Evolutionary conservation across 257 asterid species (phyloP), one percentile per base, ranked within the genome.

Genomic region (Henckelia pumila): DNA sequence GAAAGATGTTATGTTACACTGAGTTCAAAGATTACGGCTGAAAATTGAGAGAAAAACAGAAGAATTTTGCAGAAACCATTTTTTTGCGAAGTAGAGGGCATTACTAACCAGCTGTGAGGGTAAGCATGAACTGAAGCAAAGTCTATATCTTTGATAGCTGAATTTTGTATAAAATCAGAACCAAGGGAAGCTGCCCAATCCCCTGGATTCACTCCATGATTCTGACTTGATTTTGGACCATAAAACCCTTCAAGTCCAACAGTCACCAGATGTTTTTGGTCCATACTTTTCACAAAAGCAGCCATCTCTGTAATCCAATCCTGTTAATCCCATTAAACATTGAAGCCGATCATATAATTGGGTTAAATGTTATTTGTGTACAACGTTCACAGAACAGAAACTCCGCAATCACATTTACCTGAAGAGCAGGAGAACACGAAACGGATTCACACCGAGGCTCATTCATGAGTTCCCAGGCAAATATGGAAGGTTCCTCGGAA

Each of bases 61-160:
- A 37, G 17, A 37, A 10, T 37, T 37, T 37, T 2, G 49, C 49
- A 37, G 17, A 37, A 37, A n/a, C n/a, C 49, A 10, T 2, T 11
- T 2, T 37, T 7, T 3, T 17, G 5, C 29, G 4, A 26, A 26
- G 29, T 26, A 26, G 2, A 29, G 7, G 35, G 64, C 49, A 29
- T 60, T 14, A 70, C 80, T 72, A 65, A 85, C 91, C 91, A 85
- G 75, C 84, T 83, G 64, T 82, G 83, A 1, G 88, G 88, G 64
- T 85, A 85, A 33, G 88, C 88, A 75, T 85, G 91, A 67, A 78
- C 88, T 0, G 91, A 85, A 64, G 88, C 85, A 62, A 85, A 85
- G 73, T 85, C 91, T 10, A 85, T 78, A 77, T 81, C 84, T 56
- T 75, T 66, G 44, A 78, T 37, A 19, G 78, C 80, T 2, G 91